Percentiles rank a stretch among this genome's conserved stretches.
Evolutionary conservation across 2,329 filamentous ascomycete species (phyloP).

Genomic region (Onygenales sp.): DNA sequence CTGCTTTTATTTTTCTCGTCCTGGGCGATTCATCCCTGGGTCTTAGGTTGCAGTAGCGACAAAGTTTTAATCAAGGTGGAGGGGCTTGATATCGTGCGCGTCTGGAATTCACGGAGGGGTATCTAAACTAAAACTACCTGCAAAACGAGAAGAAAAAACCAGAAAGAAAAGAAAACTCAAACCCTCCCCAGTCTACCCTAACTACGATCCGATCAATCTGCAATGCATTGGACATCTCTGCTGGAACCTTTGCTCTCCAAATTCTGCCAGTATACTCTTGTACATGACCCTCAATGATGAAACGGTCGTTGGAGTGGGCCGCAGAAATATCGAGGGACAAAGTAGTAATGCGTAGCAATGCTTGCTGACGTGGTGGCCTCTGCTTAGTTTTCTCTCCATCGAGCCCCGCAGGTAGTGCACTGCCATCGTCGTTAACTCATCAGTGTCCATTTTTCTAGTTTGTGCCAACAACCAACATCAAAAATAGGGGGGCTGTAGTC

Average conservation of each 20-base stretch:
- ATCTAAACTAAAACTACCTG: not conserved
- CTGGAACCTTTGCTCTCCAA: no score
- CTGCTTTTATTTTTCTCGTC: no score
- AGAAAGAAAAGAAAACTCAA: not conserved
- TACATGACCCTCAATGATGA: no score
- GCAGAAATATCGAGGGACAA: no score
- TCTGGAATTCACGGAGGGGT: not conserved
- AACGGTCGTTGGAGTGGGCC: no score
- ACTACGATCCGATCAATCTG: no score
- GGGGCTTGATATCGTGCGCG: not conserved
- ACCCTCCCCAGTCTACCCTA: no score
- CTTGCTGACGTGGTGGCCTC: no score
- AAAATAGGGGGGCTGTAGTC: conserved; percentile 9
- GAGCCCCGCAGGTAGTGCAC: conserved; percentile 37
- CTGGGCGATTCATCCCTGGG: no score
- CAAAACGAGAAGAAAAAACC: not conserved
- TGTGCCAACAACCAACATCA: not conserved
- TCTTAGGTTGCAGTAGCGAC: not conserved
- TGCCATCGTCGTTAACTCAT: conserved; percentile 13
- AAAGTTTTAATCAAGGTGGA: not conserved
- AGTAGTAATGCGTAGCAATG: no score
- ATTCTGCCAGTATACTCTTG: no score
- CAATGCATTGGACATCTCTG: no score
- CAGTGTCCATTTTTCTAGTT: not conserved
- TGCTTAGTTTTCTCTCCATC: conserved; percentile 41